Evolutionary conservation across 1,284 basidiomycete genomes (phyloP).

Genomic region (Ustilago shanxiensis): DNA sequence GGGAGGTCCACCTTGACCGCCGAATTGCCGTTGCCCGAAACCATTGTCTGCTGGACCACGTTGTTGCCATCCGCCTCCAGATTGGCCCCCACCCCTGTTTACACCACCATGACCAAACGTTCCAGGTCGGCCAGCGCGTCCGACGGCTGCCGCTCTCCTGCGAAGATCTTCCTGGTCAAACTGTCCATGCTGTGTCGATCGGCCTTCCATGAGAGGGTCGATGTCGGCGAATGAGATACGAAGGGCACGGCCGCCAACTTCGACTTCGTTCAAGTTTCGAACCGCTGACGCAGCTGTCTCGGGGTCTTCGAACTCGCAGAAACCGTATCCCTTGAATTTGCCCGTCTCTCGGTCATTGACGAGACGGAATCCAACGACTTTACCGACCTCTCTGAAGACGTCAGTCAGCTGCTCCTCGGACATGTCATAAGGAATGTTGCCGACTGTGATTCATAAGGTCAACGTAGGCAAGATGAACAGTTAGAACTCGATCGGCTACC

Average conservation of each 20-base stretch:
- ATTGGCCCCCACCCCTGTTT: conserved; percentile 17
- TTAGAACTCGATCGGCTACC: conserved; percentile 2
- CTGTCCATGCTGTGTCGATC: conserved; percentile 61
- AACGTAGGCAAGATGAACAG: not conserved
- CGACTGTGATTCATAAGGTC: conserved; percentile 43
- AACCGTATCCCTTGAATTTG: conserved; percentile 95
- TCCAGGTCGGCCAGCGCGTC: conserved; percentile 45
- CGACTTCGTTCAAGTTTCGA: conserved; percentile 83
- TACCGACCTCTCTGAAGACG: conserved; percentile 67
- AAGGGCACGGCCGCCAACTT: conserved; percentile 84
- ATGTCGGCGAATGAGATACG: conserved; percentile 80
- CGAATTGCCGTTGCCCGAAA: conserved; percentile 31
- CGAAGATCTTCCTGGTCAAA: conserved; percentile 55
- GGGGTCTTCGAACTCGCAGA: conserved; percentile 96
- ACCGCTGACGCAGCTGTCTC: conserved; percentile 89
- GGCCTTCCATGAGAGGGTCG: conserved; percentile 67
- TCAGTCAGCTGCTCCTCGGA: conserved; percentile 68
- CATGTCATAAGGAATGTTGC: conserved; percentile 70
- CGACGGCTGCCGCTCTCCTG: conserved; percentile 43
- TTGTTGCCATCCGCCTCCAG: conserved; percentile 36
- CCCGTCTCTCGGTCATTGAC: conserved; percentile 96
- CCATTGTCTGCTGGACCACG: conserved; percentile 32
- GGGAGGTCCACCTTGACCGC: conserved; percentile 21
- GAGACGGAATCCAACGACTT: conserved; percentile 66
- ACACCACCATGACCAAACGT: conserved; percentile 46